phyloP scores from a whole-genome alignment of 179 eudicot species.

The Silene noctiflora region DNA sequence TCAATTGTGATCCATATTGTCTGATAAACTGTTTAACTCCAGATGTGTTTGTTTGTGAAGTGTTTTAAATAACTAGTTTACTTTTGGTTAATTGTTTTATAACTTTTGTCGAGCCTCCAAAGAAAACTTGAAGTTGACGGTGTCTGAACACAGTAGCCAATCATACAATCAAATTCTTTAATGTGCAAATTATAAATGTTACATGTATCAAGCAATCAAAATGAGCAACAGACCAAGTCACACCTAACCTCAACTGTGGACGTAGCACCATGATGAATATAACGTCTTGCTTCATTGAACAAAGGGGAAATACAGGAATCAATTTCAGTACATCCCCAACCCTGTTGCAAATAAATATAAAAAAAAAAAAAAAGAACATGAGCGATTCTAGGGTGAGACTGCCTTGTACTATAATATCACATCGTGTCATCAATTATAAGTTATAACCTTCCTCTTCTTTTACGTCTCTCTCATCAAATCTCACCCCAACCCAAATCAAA shows the following conservation, averaged over 20 bases:
- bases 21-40: background rate
- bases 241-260: conserved; percentile 64
- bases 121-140: background rate
- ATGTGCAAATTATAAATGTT: conserved; percentile 2
- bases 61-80: background rate
- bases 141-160: background rate
- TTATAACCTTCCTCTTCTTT: background rate
- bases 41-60: background rate
- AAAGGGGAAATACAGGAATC: conserved; percentile 36
- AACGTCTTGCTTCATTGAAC: conserved; percentile 42
- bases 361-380: background rate
- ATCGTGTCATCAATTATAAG: background rate
- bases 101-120: background rate
- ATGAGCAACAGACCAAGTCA: conserved; percentile 14
- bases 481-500: background rate
- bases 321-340: conserved; percentile 46
- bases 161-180: background rate
- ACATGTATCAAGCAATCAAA: background rate
- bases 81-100: background rate
- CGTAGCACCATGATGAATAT: conserved; percentile 52
- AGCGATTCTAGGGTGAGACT: background rate
- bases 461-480: background rate
- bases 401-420: background rate
- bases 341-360: conserved; percentile 49
- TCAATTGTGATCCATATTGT: background rate